These are phyloP conservation scores for Floccularia luteovirens DNA, from an alignment of 768 basidiomycete species.

Conservation along the genomic window DNA sequence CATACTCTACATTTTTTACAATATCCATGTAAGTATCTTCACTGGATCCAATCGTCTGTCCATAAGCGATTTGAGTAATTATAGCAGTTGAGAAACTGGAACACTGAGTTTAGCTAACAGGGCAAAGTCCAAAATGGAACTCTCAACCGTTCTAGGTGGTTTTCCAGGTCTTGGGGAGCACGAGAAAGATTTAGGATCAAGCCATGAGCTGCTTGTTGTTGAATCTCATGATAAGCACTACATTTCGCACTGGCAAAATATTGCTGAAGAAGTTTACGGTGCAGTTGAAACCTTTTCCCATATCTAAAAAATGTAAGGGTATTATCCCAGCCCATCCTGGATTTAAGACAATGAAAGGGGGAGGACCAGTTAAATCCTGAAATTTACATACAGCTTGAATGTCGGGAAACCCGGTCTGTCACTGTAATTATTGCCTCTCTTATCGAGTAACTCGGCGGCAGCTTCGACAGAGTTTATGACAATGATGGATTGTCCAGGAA, in stretches of 20 bases:
- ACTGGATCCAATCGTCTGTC: not conserved
- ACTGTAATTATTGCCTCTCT: slow-evolving; percentile 18
- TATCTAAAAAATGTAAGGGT: slow-evolving; percentile 9
- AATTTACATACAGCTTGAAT: slow-evolving; percentile 11
- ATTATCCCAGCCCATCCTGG: slow-evolving; percentile 9
- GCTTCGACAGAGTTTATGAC: slow-evolving; percentile 14
- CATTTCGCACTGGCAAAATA: not conserved
- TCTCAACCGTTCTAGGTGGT: not conserved
- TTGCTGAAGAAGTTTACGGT: slow-evolving; percentile 10
- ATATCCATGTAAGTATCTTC: slow-evolving; percentile 1
- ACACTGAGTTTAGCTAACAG: no score
- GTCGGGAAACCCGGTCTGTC: slow-evolving; percentile 11
- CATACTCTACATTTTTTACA: not conserved
- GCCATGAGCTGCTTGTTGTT: slow-evolving; percentile 6
- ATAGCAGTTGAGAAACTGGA: no score
- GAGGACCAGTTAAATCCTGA: not conserved
- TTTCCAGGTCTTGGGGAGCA: not conserved
- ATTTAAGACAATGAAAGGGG: slow-evolving; percentile 1
- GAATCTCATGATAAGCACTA: slow-evolving; percentile 5
- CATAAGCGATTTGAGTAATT: no score
- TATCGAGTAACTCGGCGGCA: slow-evolving; percentile 20
- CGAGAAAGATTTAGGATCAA: no score
- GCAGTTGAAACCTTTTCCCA: slow-evolving; percentile 10
- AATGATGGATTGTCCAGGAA: no score
- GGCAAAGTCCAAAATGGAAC: no score